Evolutionary conservation across 2,329 filamentous ascomycete genomes (phyloP), one percentile per base, ranked within the genome.

Genomic region (Penicillium sp.): DNA sequence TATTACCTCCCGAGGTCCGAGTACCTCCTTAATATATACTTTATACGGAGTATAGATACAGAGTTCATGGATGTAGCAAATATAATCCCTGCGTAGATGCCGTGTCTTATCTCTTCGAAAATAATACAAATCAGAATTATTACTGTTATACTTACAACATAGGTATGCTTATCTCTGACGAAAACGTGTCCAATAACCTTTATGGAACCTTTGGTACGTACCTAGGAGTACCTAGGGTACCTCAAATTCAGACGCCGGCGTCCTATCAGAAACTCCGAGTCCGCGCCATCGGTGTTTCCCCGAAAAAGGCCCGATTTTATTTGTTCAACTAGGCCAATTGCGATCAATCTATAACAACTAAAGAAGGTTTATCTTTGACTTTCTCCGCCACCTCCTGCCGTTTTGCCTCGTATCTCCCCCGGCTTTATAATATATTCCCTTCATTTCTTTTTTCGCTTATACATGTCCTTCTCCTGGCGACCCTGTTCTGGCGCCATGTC

Each of bases 361-460:
- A 25, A 21, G n/a, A 44, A 29, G 21, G 29, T 39, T 47, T 53
- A 47, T 59, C 59, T 61, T 54, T 56, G 25, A 39, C 21, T 40
- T 56, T 56, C 39, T 43, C 52, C 52, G 56, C 52, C 52, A 58
- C 56, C 51, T 54, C 46, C 52, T 49, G 29, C 39, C 38, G 31
- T 49, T 49, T 59, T 8, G 43, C 31, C 52, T 55, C 29, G 27
- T 49, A 39, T 53, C 49, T 57, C 38, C 21, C 50, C 27, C 29
- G 19, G 31, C 33, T 36, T 13, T 15, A 11, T 4, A 13, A 41
- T 33, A 41, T 40, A 23, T 38, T 21, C 21, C 41, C 44, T 29
- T 15, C 19, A 15, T 25, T 8, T 34, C n/a, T 16, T 41, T 16
- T 41, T 39, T 25, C 21, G 2, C 36, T 44, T 16, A 5, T 56